phyloP scores from a whole-genome alignment of 2,329 filamentous ascomycete species.

The Epichloe gansuensis region DNA sequence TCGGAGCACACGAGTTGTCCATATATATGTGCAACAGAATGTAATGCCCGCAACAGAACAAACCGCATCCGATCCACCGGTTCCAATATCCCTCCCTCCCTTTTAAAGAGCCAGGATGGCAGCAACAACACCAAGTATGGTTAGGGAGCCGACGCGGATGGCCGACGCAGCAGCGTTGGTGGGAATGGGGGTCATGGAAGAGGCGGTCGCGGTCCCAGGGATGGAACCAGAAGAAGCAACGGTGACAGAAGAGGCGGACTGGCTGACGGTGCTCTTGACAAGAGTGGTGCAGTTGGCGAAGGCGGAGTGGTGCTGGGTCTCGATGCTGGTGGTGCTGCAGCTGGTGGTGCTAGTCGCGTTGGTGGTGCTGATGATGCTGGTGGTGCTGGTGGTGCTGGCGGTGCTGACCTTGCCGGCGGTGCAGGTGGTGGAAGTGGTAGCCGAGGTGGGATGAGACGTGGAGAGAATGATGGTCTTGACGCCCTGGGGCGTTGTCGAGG shows the following conservation, averaged over 20 bases:
- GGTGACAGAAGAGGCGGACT: background rate
- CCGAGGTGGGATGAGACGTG: conserved; percentile 5
- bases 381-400: conserved; percentile 8
- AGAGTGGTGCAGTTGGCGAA: conserved; percentile 9
- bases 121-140: conserved; percentile 27
- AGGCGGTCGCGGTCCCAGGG: background rate
- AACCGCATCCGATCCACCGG: background rate
- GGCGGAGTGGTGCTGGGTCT: conserved; percentile 1
- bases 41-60: background rate
- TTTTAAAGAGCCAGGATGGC: conserved; percentile 34
- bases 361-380: conserved; percentile 8
- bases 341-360: no score
- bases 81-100: background rate
- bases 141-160: conserved; percentile 25
- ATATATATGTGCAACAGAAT: conserved; percentile 1
- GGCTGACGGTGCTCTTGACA: conserved; percentile 12
- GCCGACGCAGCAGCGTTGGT: conserved; percentile 14
- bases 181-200: background rate
- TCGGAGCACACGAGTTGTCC: conserved; percentile 11
- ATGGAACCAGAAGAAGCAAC: conserved; percentile 11
- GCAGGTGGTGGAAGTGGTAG: conserved; percentile 11
- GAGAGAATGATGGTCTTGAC: conserved; percentile 20
- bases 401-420: conserved; percentile 10
- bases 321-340: background rate
- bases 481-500: conserved; percentile 17